These are phyloP conservation scores for Ceratobasidium sp. DNA, from an alignment of 1,284 basidiomycete species.

Conservation along the genomic window DNA sequence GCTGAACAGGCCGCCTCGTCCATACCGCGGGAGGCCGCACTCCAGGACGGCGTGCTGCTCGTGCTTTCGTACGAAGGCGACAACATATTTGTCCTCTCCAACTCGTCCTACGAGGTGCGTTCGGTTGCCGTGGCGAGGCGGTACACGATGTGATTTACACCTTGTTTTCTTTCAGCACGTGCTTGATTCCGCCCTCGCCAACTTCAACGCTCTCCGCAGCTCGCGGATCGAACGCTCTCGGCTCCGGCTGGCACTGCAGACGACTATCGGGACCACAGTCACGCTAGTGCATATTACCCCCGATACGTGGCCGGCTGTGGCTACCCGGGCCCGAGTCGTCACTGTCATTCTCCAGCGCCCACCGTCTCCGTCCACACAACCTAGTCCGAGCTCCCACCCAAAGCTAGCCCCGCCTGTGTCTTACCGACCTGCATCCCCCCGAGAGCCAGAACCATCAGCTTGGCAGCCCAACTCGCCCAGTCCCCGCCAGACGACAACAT, in stretches of 20 bases:
- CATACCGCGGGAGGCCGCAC: slow-evolving; percentile 19
- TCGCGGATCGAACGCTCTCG: slow-evolving; percentile 2
- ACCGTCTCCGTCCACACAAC: not conserved
- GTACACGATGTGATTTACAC: slow-evolving; percentile 4
- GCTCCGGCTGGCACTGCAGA: slow-evolving; percentile 28
- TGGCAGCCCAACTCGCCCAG: not conserved
- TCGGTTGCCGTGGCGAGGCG: not conserved
- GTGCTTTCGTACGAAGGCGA: slow-evolving; percentile 33
- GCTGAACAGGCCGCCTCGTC: slow-evolving; percentile 24
- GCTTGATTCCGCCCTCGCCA: slow-evolving; percentile 38
- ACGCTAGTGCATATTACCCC: slow-evolving; percentile 28
- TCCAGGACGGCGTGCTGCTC: slow-evolving; percentile 34
- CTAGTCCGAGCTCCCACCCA: not conserved
- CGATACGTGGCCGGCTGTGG: slow-evolving; percentile 33
- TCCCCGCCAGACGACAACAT: slow-evolving; percentile 1
- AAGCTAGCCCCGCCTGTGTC: slow-evolving; percentile 10
- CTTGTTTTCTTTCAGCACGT: slow-evolving; percentile 37
- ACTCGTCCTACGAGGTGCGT: slow-evolving; percentile 38
- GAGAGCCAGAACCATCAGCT: slow-evolving; percentile 2
- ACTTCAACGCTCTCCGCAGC: slow-evolving; percentile 5
- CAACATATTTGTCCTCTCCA: slow-evolving; percentile 30
- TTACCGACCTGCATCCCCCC: slow-evolving; percentile 9
- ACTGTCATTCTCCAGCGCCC: slow-evolving; percentile 23
- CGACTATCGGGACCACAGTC: not conserved
- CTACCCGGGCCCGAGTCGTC: slow-evolving; percentile 31